phyloP scores from a whole-genome alignment of 2,329 filamentous ascomycete genomes.

The Fusarium paranaense region DNA sequence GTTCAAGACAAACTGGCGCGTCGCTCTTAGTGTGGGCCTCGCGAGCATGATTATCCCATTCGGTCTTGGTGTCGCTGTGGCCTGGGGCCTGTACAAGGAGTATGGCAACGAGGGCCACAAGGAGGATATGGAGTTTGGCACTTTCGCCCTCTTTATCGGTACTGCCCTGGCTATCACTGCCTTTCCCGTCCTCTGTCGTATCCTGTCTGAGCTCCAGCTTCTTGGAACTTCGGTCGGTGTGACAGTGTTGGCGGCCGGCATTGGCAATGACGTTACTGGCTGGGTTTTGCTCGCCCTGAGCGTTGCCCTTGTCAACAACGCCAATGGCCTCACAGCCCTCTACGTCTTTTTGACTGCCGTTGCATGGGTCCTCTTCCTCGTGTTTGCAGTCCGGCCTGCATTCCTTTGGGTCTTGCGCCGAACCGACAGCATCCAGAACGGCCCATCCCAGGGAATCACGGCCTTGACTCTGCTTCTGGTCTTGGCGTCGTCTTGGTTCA shows the following conservation, averaged over 20 bases:
- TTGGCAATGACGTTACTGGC: conserved; percentile 81
- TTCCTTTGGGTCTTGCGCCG: conserved; percentile 81
- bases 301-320: conserved; percentile 91
- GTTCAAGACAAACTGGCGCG: conserved; percentile 82
- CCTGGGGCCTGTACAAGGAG: conserved; percentile 82
- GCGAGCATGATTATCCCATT: conserved; percentile 87
- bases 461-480: conserved; percentile 84
- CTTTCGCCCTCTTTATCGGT: conserved; percentile 81
- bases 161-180: conserved; percentile 94
- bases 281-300: conserved; percentile 95
- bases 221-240: conserved; percentile 86
- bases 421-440: conserved; percentile 84
- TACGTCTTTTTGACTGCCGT: conserved; percentile 83
- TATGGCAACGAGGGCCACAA: conserved; percentile 65
- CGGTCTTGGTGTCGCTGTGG: conserved; percentile 81
- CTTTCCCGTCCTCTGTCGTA: conserved; percentile 92
- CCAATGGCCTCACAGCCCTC: conserved; percentile 82
- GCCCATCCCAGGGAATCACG: conserved; percentile 87
- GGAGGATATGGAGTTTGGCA: conserved; percentile 60
- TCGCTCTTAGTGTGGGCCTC: conserved; percentile 81
- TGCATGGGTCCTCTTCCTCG: conserved; percentile 81
- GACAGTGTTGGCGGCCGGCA: conserved; percentile 89
- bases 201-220: conserved; percentile 90
- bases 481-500: conserved; percentile 86
- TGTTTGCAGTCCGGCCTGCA: conserved; percentile 76